Evolutionary conservation across 2,329 filamentous ascomycete genomes (phyloP).

Genomic region (Ascocoryne sarcoides): DNA sequence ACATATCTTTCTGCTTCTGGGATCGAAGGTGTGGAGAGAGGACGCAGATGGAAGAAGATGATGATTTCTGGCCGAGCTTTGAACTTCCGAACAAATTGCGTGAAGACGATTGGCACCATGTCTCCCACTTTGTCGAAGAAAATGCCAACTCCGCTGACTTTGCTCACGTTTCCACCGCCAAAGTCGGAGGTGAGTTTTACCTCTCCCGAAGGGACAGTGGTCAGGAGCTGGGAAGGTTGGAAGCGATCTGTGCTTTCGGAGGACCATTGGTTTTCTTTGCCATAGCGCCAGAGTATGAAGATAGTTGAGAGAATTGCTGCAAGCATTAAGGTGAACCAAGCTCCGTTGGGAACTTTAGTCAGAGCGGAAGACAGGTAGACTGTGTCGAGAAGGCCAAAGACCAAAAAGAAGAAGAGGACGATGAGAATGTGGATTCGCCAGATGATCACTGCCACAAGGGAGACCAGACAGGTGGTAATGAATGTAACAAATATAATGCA

Average conservation of each 20-base stretch:
- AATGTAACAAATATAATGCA: conserved; percentile 77
- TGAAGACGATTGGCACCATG: conserved; percentile 57
- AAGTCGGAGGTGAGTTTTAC: conserved; percentile 32
- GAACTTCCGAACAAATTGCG: conserved; percentile 66
- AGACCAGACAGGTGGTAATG: conserved; percentile 67
- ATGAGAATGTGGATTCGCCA: conserved; percentile 55
- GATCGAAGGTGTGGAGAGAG: conserved; percentile 50
- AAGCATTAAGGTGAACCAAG: conserved; percentile 68
- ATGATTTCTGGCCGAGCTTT: conserved; percentile 56
- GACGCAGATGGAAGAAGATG: conserved; percentile 67
- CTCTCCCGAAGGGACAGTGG: conserved; percentile 27
- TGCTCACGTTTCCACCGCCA: conserved; percentile 33
- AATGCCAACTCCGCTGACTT: conserved; percentile 53
- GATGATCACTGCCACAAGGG: conserved; percentile 61
- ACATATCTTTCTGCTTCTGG: conserved; percentile 39
- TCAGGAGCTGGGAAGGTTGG: conserved; percentile 37
- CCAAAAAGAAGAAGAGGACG: conserved; percentile 53
- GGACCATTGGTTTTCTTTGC: conserved; percentile 69
- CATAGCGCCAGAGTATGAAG: conserved; percentile 70
- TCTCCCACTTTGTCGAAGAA: conserved; percentile 73
- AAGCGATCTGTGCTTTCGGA: conserved; percentile 57
- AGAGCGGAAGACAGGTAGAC: conserved; percentile 62
- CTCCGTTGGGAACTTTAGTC: conserved; percentile 65
- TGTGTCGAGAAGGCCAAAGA: conserved; percentile 59
- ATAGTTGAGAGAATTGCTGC: conserved; percentile 52